Evolutionary conservation across 2,329 filamentous ascomycete species (phyloP), one percentile per base, ranked within the genome.

Genomic region (Aspergillus candidus): DNA sequence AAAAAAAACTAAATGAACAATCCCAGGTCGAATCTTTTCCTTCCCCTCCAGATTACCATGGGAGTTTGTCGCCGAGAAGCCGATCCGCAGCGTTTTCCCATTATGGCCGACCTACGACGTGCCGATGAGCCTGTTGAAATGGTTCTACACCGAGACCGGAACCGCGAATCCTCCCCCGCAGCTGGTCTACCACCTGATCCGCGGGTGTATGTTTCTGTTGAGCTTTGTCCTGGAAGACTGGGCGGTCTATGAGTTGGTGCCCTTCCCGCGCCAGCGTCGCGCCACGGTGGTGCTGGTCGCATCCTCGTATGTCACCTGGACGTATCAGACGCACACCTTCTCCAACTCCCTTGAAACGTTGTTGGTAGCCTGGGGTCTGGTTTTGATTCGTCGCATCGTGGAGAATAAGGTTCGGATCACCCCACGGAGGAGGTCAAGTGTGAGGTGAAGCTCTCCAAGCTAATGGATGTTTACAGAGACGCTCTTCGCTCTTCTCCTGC

Each of bases 301-400:
- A 36, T 97, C 91, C 22, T 96, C 89, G 18, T 98, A 97, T 69
- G 91, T 96, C 56, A 98, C 93, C 38, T 98, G 93, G 91, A 96
- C 91, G 35, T 95, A 91, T 70, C 93, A 98, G 70, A 93, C 88
- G 13, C 93, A 98, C 69, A 97, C 93, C 11, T 97, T 98, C 67
- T 97, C 91, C 51, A 98, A 98, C 70, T 94, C 91, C 49, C 79
- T 97, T 54, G 93, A 98, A 72, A 97, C 93, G 3, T 73, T 98
- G 56, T 78, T 91, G 40, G 89, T 98, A 40, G 80, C 88, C 42
- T 98, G 93, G 93, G 90, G 86, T 60, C 71, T 98, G 66, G 90
- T 97, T 38, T 71, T 98, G 65, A 90, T 96, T 49, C 82, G 87
- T 66, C 83, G 91, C 62, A 93, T 97, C 54, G 75, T 85, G 36